These are phyloP conservation scores for Mediolabrus comicus DNA, from an alignment of 108 stramenopile genomes.

Conservation along the genomic window DNA sequence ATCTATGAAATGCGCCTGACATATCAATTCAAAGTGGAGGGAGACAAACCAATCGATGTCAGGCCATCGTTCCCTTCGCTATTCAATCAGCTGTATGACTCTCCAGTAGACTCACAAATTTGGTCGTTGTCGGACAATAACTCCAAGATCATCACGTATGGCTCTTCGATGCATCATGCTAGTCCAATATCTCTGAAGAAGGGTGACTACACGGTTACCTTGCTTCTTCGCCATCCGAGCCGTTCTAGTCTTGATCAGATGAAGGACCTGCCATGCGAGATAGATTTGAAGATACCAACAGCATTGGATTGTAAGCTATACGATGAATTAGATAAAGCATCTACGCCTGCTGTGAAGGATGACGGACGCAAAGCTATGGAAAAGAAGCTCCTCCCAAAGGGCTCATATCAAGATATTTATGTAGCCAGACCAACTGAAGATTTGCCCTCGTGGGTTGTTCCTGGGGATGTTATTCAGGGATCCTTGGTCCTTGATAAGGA, in stretches of 20 bases:
- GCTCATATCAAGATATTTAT: constrained; percentile 41
- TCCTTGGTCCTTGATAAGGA: constrained; percentile 27
- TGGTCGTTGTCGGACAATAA: constrained; percentile 41
- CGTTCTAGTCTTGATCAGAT: constrained; percentile 33
- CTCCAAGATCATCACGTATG: constrained; percentile 27
- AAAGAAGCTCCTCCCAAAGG: constrained; percentile 10
- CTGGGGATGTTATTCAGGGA: constrained; percentile 41
- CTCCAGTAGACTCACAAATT: constrained; percentile 42
- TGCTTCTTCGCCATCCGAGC: constrained; percentile 44
- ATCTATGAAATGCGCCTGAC: constrained; percentile 33
- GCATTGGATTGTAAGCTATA: constrained; percentile 26
- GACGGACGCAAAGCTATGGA: constrained; percentile 11
- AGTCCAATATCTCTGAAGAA: constrained; percentile 26
- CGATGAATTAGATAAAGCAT: constrained; percentile 34
- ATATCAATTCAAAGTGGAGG: constrained; percentile 34
- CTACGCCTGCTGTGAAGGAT: constrained; percentile 25
- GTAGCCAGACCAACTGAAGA: constrained; percentile 32
- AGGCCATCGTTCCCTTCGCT: constrained; percentile 25
- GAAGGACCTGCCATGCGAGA: constrained; percentile 38
- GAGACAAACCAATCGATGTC: constrained; percentile 30
- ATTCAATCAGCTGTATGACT: constrained; percentile 45
- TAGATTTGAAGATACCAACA: constrained; percentile 11
- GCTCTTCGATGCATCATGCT: constrained; percentile 41
- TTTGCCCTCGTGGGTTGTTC: constrained; percentile 32
- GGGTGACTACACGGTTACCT: constrained; percentile 29